phyloP scores from a whole-genome alignment of 2,329 filamentous ascomycete species.

The Phoma sp. region DNA sequence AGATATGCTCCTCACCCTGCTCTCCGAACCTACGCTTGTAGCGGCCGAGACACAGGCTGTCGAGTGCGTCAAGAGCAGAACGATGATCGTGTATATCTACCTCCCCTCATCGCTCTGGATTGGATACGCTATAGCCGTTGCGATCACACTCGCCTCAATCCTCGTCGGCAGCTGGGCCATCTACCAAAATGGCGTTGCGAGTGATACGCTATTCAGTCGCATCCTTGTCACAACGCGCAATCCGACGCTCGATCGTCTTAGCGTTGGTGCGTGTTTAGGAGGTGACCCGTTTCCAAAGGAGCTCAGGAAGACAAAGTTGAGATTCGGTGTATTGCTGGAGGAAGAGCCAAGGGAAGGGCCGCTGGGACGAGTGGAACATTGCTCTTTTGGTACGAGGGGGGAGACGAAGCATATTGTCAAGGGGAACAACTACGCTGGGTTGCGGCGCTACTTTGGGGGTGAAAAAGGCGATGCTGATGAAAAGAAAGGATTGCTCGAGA shows the following conservation, averaged over 20 bases:
- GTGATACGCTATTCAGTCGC: constrained; percentile 45
- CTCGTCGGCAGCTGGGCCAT: constrained; percentile 44
- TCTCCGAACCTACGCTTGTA: constrained; percentile 43
- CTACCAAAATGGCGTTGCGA: constrained; percentile 44
- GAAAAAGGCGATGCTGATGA: neutral
- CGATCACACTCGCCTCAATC: constrained; percentile 36
- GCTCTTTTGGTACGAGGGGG: constrained; percentile 46
- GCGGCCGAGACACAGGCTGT: constrained; percentile 30
- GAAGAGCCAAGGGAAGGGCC: constrained; percentile 42
- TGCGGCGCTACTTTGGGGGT: constrained; percentile 30
- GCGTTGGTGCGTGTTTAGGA: constrained; percentile 50
- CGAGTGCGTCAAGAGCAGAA: constrained; percentile 36
- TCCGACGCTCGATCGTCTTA: constrained; percentile 46
- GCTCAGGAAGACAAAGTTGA: constrained; percentile 44
- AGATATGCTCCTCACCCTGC: constrained; percentile 47
- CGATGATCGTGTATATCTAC: constrained; percentile 41
- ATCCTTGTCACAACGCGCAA: constrained; percentile 49
- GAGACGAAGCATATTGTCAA: constrained; percentile 50
- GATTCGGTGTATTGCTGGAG: constrained; percentile 50
- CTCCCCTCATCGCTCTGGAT: constrained; percentile 42
- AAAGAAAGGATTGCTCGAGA: constrained; percentile 8
- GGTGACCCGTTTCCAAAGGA: constrained; percentile 51
- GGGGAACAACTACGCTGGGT: constrained; percentile 45
- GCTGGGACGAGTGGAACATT: constrained; percentile 46
- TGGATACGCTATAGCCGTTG: constrained; percentile 45